phyloP scores from a whole-genome alignment of 2,329 filamentous ascomycete species.

The Claviceps fusiformis region DNA sequence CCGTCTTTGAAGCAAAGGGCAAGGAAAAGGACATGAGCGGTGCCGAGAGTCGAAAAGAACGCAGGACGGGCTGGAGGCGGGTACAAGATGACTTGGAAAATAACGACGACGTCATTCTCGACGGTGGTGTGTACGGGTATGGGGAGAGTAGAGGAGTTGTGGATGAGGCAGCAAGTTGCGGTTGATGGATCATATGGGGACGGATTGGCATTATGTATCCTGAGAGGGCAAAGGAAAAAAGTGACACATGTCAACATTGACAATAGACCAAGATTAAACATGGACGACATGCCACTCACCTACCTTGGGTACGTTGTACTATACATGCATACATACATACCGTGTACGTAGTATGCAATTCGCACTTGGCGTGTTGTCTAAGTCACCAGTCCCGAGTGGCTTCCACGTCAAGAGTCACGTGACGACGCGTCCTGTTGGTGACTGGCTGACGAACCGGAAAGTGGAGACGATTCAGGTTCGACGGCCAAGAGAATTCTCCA shows the following conservation, averaged over 20 bases:
- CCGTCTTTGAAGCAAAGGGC: constrained; percentile 41
- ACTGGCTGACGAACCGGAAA: background rate
- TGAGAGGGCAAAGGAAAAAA: too few relatives aligned
- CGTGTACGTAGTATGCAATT: too few relatives aligned
- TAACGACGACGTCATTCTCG: constrained; percentile 45
- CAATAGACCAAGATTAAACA: background rate
- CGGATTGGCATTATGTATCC: too few relatives aligned
- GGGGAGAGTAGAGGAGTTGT: constrained; percentile 8
- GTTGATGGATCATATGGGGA: background rate
- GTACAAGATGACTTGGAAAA: constrained; percentile 47
- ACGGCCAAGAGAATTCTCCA: background rate
- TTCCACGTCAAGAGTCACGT: background rate
- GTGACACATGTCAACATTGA: background rate
- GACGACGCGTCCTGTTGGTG: constrained; percentile 4
- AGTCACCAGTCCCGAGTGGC: too few relatives aligned
- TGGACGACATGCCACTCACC: too few relatives aligned
- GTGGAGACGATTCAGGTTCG: background rate
- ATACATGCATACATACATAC: too few relatives aligned
- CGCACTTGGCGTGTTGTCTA: background rate
- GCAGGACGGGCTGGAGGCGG: constrained; percentile 38
- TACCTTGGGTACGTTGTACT: too few relatives aligned
- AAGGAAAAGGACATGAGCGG: constrained; percentile 27
- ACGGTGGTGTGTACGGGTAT: constrained; percentile 39
- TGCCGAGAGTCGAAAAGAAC: constrained; percentile 27
- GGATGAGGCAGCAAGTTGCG: background rate